Evolutionary conservation across 352 stramenopile species (phyloP).

Genomic region (Globisporangium middletonii): DNA sequence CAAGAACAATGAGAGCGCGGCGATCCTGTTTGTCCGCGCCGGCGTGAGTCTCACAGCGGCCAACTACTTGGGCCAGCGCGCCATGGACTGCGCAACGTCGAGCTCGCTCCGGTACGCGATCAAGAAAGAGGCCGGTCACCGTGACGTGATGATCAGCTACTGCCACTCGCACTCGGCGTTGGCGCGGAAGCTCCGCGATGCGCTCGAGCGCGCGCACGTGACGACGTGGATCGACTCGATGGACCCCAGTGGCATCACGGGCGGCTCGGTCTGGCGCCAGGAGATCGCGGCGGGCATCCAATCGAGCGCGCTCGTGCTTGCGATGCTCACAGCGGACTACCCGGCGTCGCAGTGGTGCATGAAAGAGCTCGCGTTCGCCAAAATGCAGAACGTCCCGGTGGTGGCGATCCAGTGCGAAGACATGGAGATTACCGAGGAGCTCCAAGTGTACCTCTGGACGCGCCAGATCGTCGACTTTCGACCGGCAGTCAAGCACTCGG

Average conservation of each 20-base stretch:
- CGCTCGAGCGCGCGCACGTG: slow-evolving; percentile 59
- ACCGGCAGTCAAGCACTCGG: slow-evolving; percentile 23
- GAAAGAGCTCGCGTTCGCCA: slow-evolving; percentile 83
- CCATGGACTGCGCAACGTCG: slow-evolving; percentile 67
- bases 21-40: slow-evolving; percentile 60
- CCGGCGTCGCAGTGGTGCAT: slow-evolving; percentile 79
- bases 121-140: slow-evolving; percentile 78
- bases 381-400: slow-evolving; percentile 79
- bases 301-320: slow-evolving; percentile 64
- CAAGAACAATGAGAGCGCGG: slow-evolving; percentile 57
- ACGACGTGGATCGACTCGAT: slow-evolving; percentile 87
- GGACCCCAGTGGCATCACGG: slow-evolving; percentile 74
- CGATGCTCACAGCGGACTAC: slow-evolving; percentile 73
- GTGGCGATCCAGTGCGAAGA: slow-evolving; percentile 82
- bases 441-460: slow-evolving; percentile 85
- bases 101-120: slow-evolving; percentile 70
- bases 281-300: slow-evolving; percentile 78
- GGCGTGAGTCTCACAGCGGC: slow-evolving; percentile 58
- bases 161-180: slow-evolving; percentile 68
- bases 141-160: slow-evolving; percentile 87
- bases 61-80: slow-evolving; percentile 59
- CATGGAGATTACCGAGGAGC: slow-evolving; percentile 76
- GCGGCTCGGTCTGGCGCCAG: slow-evolving; percentile 72
- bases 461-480: slow-evolving; percentile 81
- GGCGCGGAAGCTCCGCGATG: slow-evolving; percentile 59